Evolutionary conservation across 306 rosid genomes (phyloP).

Genomic region (Phaseolus lunatus): DNA sequence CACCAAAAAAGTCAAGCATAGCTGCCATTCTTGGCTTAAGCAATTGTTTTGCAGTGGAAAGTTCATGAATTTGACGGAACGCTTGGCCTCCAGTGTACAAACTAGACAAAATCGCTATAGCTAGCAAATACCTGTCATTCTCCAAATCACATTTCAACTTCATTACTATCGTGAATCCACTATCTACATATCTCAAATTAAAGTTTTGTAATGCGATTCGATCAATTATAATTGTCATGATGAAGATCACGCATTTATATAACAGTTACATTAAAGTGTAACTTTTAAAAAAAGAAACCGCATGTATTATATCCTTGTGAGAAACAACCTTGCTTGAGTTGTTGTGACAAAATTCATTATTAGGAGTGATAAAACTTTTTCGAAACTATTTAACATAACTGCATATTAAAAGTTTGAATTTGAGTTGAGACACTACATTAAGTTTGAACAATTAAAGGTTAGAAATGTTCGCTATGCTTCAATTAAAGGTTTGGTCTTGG

Average conservation of each 20-base stretch:
- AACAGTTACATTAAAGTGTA: neutral
- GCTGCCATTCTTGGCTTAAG: slow-evolving; percentile 53
- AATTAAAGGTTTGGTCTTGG: too few species aligned
- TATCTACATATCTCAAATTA: neutral
- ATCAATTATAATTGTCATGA: too few species aligned
- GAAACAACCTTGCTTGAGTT: too few species aligned
- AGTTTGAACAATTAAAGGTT: too few species aligned
- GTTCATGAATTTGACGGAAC: slow-evolving; percentile 57
- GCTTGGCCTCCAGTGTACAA: slow-evolving; percentile 62
- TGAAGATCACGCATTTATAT: neutral
- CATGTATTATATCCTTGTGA: neutral
- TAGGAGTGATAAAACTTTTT: neutral
- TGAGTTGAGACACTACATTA: neutral
- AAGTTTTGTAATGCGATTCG: neutral
- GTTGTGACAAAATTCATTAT: too few species aligned
- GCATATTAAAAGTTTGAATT: neutral
- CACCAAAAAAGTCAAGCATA: slow-evolving; percentile 66
- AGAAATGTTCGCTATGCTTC: too few species aligned
- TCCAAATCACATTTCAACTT: slow-evolving; percentile 4
- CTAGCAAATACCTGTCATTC: slow-evolving; percentile 68
- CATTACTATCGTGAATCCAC: slow-evolving; percentile 11
- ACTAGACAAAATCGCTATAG: slow-evolving; percentile 64
- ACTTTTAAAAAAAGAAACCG: neutral
- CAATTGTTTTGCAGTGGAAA: slow-evolving; percentile 54
- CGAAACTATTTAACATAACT: neutral